Evolutionary conservation across 1,139 yeast genomes (phyloP), one percentile per base, ranked within the genome.

Genomic region (Yarrowia galli): DNA sequence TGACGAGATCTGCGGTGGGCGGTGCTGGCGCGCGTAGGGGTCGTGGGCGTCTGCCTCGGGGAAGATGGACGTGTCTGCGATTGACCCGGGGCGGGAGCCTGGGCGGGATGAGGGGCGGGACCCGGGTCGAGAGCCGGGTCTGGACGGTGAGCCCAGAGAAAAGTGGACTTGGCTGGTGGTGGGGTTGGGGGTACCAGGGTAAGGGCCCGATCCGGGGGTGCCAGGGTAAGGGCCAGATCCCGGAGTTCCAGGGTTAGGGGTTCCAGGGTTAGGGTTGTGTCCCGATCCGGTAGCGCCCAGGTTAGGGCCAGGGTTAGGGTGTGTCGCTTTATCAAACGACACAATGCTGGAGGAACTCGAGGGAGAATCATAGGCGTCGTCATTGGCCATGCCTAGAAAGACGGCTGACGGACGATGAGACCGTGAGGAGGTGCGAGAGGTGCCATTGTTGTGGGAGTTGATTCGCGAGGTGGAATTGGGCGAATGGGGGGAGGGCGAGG

Each of bases 11-110:
- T 61, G 66, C n/a, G 66, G 66, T 0, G 66, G 66, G 2, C 66
- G 45, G 35, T 61, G 54, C 25, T 48, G 66, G 10, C 66, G 56
- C 3, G 66, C 66, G 18, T 61, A 61, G 7, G 66, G 66, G 22
- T 61, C 66, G 38, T 61, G 54, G 4, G 56, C 46, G 23, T 61
- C 66, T 4, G 51, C 64, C 16, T 61, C 66, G 10, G 56, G 56
- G 38, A 46, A 51, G 20, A 15, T 43, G 43, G 9, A n/a, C n/a
- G 46, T 35, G 6, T 58, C 64, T 4, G 64, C 64, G 10, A 48
- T 46, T 7, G 66, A 61, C 3, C 22, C 32, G 3, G 54, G 54
- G 0, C 53, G 16, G 0, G 65, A 61, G 9, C 66, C 66, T 3
- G 66, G 66, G 0, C 66, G 23, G 2, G 66, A 61, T 3, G 22